Conservation (phyloP, 495 filamentous ascomycete species). For the Penicillium salamii region DNA sequence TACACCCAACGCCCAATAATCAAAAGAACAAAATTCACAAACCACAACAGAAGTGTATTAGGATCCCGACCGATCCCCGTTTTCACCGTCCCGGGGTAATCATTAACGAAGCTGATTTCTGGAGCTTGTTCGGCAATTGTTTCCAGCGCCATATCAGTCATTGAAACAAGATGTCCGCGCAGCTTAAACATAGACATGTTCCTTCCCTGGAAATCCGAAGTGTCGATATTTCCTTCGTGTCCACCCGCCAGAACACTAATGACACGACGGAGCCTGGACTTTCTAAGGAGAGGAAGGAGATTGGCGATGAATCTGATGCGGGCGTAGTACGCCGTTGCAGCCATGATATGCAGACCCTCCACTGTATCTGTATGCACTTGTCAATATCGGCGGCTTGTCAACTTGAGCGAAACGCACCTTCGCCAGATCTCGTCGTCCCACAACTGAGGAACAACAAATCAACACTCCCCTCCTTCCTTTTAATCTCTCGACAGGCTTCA, state of each 20-base stretch:
- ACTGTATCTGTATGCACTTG: constrained; percentile 41
- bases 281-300: constrained; percentile 57
- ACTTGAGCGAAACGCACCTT: constrained; percentile 12
- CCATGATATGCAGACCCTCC: constrained; percentile 55
- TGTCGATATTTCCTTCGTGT: constrained; percentile 51
- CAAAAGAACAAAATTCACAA: constrained; percentile 6
- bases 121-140: constrained; percentile 45
- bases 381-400: background rate
- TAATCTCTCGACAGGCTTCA: constrained; percentile 54
- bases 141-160: constrained; percentile 53
- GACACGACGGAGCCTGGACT: constrained; percentile 51
- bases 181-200: constrained; percentile 23
- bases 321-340: constrained; percentile 57
- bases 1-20: constrained; percentile 27
- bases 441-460: constrained; percentile 57
- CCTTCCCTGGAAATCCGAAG: constrained; percentile 43
- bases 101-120: constrained; percentile 56
- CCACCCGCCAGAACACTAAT: constrained; percentile 53
- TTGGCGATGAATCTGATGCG: constrained; percentile 62
- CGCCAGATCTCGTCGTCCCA: constrained; percentile 9
- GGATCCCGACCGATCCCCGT: constrained; percentile 29
- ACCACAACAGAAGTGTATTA: constrained; percentile 5
- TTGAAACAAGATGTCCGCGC: constrained; percentile 35
- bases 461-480: constrained; percentile 50
- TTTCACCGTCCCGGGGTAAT: constrained; percentile 53